Conservation (phyloP, 306 rosid genomes). For the Leucaena leucocephala region DNA sequence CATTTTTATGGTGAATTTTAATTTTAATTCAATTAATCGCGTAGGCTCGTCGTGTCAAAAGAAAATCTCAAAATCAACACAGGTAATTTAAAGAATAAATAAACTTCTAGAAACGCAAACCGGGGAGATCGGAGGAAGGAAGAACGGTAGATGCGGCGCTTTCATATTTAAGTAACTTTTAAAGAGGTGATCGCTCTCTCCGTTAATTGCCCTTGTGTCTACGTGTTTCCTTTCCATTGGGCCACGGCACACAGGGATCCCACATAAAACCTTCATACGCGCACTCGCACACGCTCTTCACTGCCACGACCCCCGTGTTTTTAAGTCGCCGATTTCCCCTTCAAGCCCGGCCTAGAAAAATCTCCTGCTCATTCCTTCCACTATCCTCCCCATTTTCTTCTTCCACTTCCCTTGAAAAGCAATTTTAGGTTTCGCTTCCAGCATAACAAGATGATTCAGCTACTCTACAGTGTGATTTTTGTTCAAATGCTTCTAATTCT, state of each 20-base stretch:
- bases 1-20: no score
- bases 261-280: background rate
- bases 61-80: no score
- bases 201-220: background rate
- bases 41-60: no score
- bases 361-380: background rate
- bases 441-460: constrained; percentile 61
- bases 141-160: no score
- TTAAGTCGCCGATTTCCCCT: background rate
- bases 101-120: no score
- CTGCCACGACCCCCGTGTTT: background rate
- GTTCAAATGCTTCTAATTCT: constrained; percentile 66
- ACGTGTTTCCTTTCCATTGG: constrained; percentile 15
- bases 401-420: background rate
- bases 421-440: background rate
- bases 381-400: background rate
- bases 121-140: no score
- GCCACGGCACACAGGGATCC: background rate
- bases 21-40: no score
- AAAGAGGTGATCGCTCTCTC: no score
- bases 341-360: no score
- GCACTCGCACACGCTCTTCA: background rate
- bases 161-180: no score
- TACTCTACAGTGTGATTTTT: constrained; percentile 65
- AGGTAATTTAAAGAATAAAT: no score